Base-by-base conservation (phyloP, 176 grass and related monocot species). In the Oryza meyeriana region DNA sequence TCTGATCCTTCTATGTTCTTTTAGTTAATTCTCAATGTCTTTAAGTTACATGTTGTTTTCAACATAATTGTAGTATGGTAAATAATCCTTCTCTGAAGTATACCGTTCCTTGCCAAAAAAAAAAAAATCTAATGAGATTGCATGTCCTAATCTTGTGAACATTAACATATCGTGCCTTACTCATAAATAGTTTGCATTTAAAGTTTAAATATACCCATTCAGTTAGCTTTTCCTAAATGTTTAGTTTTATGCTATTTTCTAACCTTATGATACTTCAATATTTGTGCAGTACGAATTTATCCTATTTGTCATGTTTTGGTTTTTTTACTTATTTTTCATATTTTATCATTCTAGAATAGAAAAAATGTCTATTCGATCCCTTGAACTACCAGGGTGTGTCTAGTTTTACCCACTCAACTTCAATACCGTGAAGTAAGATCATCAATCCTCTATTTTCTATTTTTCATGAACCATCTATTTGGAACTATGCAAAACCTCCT, bases 1-100 rank as follows among this genome's bases (percentile, higher is more conserved):
- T 85, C 30, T 85, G 30, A 58, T 76, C 28, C 32, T 81, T 32
- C 29, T 4, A 2, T 80, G 13, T 82, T 40, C 66, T 78, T 89
- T 81, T 20, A 74, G 63, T 77, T 61, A 61, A 84, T 38, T 69
- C 12, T 61, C 22, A 24, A 9, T 50, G 52, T 63, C 18, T 71
- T 75, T 65, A 39, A 26, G 32, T 84, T 9, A 42, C 29, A 72
- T 22, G 25, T 82, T 52, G 66, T 50, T 10, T 57, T 5, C 64
- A 83, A 44, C 10, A 9, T 78, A 41, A 69, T 59, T 57, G 5
- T 12, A 58, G 40, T 79, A 71, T 71, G 42, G 6, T 40, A 76
- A 55, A 66, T 34, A 44, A 40, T 62, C 64, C 2, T 8, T 61
- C 42, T 36, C 25, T 59, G 24, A 18, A 71, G 40, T 31, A 31